Evolutionary conservation across 371 early-diverging fungal species (phyloP).

Genomic region (Mortierella sp.): DNA sequence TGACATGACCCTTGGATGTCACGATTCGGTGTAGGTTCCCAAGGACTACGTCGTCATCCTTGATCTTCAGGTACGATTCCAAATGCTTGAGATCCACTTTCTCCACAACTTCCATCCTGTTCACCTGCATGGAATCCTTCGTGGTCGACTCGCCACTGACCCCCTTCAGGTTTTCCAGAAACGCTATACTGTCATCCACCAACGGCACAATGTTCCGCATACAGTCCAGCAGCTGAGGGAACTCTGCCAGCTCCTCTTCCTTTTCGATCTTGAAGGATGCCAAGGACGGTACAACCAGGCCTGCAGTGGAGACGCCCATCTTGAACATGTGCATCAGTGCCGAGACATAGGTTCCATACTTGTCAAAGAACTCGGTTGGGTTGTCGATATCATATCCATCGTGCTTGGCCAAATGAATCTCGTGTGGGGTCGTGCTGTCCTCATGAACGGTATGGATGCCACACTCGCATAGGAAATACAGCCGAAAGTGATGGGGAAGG

Average conservation of each 20-base stretch:
- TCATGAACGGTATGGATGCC: conserved; percentile 16
- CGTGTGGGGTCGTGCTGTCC: conserved; percentile 4
- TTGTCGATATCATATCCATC: conserved; percentile 15
- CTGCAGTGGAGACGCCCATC: conserved; percentile 10
- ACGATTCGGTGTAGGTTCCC: conserved; percentile 27
- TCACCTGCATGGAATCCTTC: background rate
- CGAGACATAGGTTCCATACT: conserved; percentile 14
- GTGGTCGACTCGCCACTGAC: background rate
- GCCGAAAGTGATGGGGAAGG: conserved; percentile 7
- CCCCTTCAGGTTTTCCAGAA: background rate
- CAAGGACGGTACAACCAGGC: conserved; percentile 8
- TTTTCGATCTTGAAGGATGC: background rate
- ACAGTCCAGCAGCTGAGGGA: background rate
- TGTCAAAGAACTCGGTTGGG: conserved; percentile 13
- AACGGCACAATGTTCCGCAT: background rate
- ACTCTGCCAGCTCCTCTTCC: background rate
- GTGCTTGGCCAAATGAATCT: conserved; percentile 22
- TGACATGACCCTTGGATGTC: conserved; percentile 22
- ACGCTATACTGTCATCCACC: conserved; percentile 7
- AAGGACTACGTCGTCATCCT: conserved; percentile 7
- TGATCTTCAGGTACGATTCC: conserved; percentile 9
- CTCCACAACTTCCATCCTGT: conserved; percentile 10
- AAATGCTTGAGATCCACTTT: conserved; percentile 17
- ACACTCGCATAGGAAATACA: conserved; percentile 7
- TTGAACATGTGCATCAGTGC: conserved; percentile 19